Evolutionary conservation across 305 asterid genomes (phyloP), one percentile per base, ranked within the genome.

Genomic region (Withania somnifera): DNA sequence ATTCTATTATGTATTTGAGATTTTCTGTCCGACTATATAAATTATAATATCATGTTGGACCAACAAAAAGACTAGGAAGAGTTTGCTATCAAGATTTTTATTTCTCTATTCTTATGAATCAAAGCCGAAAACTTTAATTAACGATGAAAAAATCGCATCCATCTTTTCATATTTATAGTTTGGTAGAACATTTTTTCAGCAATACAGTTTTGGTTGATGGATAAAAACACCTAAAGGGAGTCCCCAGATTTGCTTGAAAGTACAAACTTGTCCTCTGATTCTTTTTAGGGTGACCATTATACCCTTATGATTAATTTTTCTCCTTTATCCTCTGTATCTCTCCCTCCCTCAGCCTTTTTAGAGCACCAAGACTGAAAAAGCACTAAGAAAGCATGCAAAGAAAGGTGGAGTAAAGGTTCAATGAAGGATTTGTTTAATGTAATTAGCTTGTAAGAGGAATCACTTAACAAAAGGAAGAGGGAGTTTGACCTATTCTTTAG

Each of bases 321-420:
- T 9, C 54, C 22, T 73, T 73, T 63, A 61, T 15, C 73, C 71
- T 63, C 2, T 15, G 2, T 15, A 7, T 28, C 14, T 76, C 56
- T 56, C 52, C 10, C 13, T 15, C 20, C 50, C 53, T 8, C 17
- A 34, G 8, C 60, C 30, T 80, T 78, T 47, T 61, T 80, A 19
- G 77, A 64, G 83, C 20, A 63, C 78, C 83, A 80, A 80, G 66
- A 80, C 83, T 30, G 60, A 32, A 64, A 80, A 61, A 32, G 42
- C 45, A 50, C 11, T 14, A 24, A 42, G 19, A 24, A 80, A 63
- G 77, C 83, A 80, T 80, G 77, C 64, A 80, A 47, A 63, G 11
- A 63, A 80, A 13, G 66, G 78, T 64, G 83, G 8, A 7, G 20
- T 64, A 38, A 64, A 36, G 78, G 10, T 47, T 34, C 38, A 78